Base-by-base conservation (phyloP, 2,329 filamentous ascomycete species). In the Coniochaeta sp. region DNA sequence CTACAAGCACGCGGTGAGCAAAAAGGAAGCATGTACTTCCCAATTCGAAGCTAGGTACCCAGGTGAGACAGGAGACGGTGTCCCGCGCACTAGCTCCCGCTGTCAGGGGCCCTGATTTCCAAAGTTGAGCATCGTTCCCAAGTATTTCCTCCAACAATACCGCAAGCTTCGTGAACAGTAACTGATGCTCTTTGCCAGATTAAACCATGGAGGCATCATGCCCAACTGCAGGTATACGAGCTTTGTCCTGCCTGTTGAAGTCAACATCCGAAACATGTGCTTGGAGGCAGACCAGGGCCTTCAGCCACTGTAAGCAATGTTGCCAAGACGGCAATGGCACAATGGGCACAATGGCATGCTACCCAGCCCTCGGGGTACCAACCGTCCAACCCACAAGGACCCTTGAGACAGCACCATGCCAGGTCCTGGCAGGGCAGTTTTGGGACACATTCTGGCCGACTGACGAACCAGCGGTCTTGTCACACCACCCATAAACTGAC, bases 341-440 rank as follows among this genome's bases (percentile, higher is more conserved):
- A n/a, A n/a, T n/a, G 12, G 4, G 33, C 33, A 16, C n/a, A n/a
- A n/a, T 9, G 30, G n/a, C 6, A 30, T 47, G 4, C 27, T 47
- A 27, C 22, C 27, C 42, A 20, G 24, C 18, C 3, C 18, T 31
- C 3, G 13, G 22, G 28, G 45, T 48, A 26, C 38, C 45, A 48
- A 48, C 33, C 14, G n/a, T 8, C 18, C 33, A 46, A 6, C 45
- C 24, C 45, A 48, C 45, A 48, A 32, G 45, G 45, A 48, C 45
- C 45, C 24, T 48, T 42, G 18, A 42, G 38, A 42, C 45, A 28
- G 45, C 45, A 47, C 10, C 42, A 27, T 47, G 42, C 45, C 24
- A 48, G 30, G 30, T 32, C 9, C 30, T 32, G 30, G 9, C 9
- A 32, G 45, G 45, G 45, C 45, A 42, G 5, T 26, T 24, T 42